Evolutionary conservation across 2,329 filamentous ascomycete genomes (phyloP).

Genomic region (Didymellaceae sp.): DNA sequence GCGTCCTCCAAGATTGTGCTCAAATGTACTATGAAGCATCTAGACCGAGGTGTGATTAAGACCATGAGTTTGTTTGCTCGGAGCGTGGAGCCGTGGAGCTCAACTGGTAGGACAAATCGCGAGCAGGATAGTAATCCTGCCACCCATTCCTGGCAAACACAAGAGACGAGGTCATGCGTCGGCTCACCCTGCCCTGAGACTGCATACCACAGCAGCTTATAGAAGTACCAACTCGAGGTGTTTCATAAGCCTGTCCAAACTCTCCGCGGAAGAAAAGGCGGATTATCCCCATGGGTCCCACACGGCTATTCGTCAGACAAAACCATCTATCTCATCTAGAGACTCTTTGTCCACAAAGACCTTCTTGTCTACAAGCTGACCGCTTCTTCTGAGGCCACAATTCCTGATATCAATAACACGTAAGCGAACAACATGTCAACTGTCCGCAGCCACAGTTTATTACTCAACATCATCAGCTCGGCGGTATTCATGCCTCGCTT

Average conservation of each 20-base stretch:
- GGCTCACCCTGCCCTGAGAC: conserved; percentile 6
- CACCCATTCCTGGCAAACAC: conserved; percentile 11
- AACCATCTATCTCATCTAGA: too few species aligned
- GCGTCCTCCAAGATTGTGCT: conserved; percentile 2
- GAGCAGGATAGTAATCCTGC: background rate
- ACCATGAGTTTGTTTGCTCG: conserved; percentile 1
- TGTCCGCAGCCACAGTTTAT: background rate
- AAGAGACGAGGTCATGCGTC: background rate
- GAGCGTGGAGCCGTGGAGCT: conserved; percentile 3
- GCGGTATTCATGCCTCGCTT: background rate
- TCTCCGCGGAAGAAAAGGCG: conserved; percentile 1
- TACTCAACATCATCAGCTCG: background rate
- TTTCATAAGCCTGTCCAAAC: conserved; percentile 6
- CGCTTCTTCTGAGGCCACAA: background rate
- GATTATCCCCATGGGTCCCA: background rate
- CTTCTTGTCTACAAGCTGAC: background rate
- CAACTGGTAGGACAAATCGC: background rate
- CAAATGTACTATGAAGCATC: conserved; percentile 4
- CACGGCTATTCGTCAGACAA: conserved; percentile 12
- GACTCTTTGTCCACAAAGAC: background rate
- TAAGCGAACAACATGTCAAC: background rate
- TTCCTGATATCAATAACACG: background rate
- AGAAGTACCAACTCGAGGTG: background rate
- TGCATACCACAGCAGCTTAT: conserved; percentile 4
- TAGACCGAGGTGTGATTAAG: conserved; percentile 1